Conservation (phyloP, 176 grass and related monocot genomes). For the Oryza glumipatula region DNA sequence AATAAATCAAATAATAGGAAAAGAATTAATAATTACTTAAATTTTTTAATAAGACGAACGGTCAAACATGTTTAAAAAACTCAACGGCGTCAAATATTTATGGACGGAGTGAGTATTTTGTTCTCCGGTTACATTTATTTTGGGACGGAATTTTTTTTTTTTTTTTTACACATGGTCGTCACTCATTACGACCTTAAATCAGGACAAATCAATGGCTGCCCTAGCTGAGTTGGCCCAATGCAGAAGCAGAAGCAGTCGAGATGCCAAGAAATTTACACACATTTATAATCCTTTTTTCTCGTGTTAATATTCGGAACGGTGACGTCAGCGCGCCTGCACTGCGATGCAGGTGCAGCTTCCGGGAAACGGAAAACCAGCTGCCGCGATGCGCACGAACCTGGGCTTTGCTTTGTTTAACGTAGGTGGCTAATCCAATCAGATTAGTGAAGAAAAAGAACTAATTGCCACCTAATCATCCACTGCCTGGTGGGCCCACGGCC, state of each 20-base stretch:
- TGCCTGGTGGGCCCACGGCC: neutral
- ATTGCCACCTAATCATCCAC: neutral
- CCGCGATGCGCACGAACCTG: neutral
- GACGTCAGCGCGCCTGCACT: neutral
- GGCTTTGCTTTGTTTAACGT: neutral
- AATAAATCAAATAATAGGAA: too few species aligned
- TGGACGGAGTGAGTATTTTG: too few species aligned
- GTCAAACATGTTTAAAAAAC: too few species aligned
- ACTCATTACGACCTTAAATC: neutral
- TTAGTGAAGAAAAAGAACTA: neutral
- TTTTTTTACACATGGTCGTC: neutral
- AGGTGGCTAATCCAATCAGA: neutral
- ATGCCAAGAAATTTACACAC: too few species aligned
- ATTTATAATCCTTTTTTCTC: too few species aligned
- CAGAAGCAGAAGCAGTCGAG: too few species aligned
- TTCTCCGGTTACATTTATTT: too few species aligned
- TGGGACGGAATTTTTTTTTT: neutral
- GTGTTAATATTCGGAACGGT: too few species aligned
- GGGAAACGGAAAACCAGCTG: conserved; percentile 18
- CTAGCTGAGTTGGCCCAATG: too few species aligned
- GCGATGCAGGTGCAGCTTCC: neutral
- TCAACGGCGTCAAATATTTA: too few species aligned
- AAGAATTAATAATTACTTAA: too few species aligned
- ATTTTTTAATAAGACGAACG: too few species aligned
- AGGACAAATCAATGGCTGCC: neutral